These are phyloP conservation scores for Meyerozyma sp. DNA, from an alignment of 1,139 yeast species.

Conservation along the genomic window DNA sequence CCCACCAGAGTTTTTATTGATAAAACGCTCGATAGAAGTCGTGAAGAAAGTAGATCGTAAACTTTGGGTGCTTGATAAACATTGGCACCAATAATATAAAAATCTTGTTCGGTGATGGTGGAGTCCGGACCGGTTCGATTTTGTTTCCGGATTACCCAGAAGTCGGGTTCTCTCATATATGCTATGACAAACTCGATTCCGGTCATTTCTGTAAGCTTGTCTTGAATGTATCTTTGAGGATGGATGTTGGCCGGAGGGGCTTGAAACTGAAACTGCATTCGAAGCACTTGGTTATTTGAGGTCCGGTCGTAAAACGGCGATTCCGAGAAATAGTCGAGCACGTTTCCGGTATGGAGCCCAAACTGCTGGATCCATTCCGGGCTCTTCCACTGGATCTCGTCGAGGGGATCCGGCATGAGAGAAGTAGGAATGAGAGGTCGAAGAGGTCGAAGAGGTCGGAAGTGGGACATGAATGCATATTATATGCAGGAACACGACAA, in stretches of 20 bases:
- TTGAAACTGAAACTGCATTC: constrained; percentile 92
- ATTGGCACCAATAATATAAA: constrained; percentile 86
- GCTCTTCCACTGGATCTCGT: constrained; percentile 93
- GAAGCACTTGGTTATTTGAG: constrained; percentile 87
- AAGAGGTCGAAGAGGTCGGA: not conserved
- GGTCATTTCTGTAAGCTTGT: constrained; percentile 67
- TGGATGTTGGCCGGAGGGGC: constrained; percentile 40
- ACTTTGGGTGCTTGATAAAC: constrained; percentile 82
- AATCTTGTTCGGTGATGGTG: constrained; percentile 57
- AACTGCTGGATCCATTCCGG: constrained; percentile 95
- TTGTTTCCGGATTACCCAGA: constrained; percentile 88
- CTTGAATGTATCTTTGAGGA: constrained; percentile 39
- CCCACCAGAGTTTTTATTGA: constrained; percentile 33
- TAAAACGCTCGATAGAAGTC: constrained; percentile 33
- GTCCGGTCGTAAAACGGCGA: constrained; percentile 95
- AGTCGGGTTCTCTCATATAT: constrained; percentile 77
- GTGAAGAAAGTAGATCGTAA: constrained; percentile 34
- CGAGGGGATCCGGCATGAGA: constrained; percentile 44
- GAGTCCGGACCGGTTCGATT: constrained; percentile 49
- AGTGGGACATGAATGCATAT: not conserved
- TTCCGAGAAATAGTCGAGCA: constrained; percentile 84
- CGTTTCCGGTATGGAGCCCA: constrained; percentile 84
- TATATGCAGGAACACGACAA: not conserved
- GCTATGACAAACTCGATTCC: constrained; percentile 84
- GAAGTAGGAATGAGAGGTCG: not conserved